Conservation (phyloP, 2,329 filamentous ascomycete species). For the Akanthomyces uredinophilus region DNA sequence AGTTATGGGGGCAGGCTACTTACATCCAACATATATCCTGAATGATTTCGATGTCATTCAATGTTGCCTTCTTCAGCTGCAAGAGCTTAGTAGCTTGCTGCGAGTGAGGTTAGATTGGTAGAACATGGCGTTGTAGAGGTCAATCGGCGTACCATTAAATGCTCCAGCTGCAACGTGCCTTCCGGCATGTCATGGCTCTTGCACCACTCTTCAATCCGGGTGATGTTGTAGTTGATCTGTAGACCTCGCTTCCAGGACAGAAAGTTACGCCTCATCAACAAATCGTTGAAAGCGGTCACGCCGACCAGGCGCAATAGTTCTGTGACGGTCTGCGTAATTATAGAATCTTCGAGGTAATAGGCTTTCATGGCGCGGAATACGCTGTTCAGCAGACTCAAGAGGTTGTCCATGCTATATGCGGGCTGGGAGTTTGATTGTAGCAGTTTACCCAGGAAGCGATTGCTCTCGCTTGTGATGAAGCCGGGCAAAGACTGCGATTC, state of each 20-base stretch:
- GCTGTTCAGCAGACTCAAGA: conserved; percentile 90
- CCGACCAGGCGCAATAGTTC: conserved; percentile 90
- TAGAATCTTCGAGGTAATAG: conserved; percentile 93
- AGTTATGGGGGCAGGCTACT: conserved; percentile 35
- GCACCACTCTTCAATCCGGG: conserved; percentile 98
- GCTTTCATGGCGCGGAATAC: conserved; percentile 99
- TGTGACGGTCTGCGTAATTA: conserved; percentile 92
- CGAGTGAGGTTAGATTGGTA: conserved; percentile 23
- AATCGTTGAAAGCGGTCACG: conserved; percentile 96
- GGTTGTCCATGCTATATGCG: conserved; percentile 99
- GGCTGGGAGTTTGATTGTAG: conserved; percentile 84
- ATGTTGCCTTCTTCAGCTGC: conserved; percentile 95
- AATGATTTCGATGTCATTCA: conserved; percentile 99
- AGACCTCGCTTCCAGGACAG: conserved; percentile 98
- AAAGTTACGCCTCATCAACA: conserved; percentile 97
- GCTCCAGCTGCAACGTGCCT: conserved; percentile 92
- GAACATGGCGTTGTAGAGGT: background rate
- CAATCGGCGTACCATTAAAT: conserved; percentile 70
- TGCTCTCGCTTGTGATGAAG: conserved; percentile 98
- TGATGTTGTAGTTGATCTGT: conserved; percentile 99
- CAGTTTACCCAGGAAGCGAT: conserved; percentile 95
- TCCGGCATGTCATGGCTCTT: conserved; percentile 99
- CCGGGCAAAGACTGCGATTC: conserved; percentile 97
- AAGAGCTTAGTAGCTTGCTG: conserved; percentile 96
- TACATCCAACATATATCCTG: conserved; percentile 99